Conservation (phyloP, 1,284 basidiomycete genomes). For the Tremellales sp. region DNA sequence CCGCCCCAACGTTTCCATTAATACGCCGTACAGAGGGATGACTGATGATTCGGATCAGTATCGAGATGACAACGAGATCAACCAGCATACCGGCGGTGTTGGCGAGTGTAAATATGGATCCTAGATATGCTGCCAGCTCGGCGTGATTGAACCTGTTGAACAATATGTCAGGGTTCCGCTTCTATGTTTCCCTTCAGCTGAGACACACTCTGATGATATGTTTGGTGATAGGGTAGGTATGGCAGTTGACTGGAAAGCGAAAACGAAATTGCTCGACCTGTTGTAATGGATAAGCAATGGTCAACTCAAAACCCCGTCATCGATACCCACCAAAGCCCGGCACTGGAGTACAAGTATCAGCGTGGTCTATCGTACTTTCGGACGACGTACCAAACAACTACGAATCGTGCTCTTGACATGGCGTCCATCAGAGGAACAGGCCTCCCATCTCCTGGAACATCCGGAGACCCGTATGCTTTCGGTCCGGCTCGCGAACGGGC, state of each 20-base stretch:
- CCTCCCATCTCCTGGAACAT: neutral
- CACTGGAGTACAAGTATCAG: conserved; percentile 5
- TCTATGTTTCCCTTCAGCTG: neutral
- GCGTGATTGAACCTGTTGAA: conserved; percentile 39
- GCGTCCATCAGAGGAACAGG: conserved; percentile 7
- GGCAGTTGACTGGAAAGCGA: conserved; percentile 44
- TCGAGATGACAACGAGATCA: neutral
- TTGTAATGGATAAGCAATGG: neutral
- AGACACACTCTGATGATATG: conserved; percentile 13
- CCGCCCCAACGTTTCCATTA: conserved; percentile 46
- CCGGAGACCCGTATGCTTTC: neutral
- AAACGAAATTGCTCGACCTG: conserved; percentile 44
- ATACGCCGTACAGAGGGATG: conserved; percentile 47
- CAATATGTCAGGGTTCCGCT: neutral
- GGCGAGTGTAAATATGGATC: conserved; percentile 41
- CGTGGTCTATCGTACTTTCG: neutral
- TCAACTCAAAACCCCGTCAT: neutral
- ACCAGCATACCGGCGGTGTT: conserved; percentile 37
- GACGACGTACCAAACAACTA: conserved; percentile 9
- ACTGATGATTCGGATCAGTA: conserved; percentile 10
- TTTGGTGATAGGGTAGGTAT: conserved; percentile 45
- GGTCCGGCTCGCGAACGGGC: too few relatives aligned
- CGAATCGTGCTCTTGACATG: conserved; percentile 9
- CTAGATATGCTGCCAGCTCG: conserved; percentile 44
- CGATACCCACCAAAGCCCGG: conserved; percentile 16